Evolutionary conservation across 2,329 filamentous ascomycete genomes (phyloP).

Genomic region (Fusarium hostae): DNA sequence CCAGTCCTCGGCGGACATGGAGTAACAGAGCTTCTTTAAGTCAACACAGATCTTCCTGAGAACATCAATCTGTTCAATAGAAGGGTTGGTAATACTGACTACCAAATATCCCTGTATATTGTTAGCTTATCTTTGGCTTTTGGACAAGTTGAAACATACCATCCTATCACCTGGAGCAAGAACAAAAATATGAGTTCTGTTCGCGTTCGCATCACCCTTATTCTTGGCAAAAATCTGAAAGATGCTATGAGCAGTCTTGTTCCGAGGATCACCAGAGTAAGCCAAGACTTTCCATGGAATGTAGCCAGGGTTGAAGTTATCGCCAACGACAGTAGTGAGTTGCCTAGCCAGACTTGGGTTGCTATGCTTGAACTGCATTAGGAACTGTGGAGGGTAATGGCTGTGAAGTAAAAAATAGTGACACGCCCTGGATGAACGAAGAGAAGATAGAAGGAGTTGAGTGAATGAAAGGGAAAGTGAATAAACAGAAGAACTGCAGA

Average conservation of each 20-base stretch:
- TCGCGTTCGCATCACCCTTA: neutral
- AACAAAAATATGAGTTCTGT: neutral
- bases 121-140: neutral
- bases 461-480: neutral
- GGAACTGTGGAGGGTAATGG: neutral
- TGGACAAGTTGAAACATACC: neutral
- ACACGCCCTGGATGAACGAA: neutral
- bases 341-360: neutral
- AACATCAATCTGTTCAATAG: neutral
- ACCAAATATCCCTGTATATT: neutral
- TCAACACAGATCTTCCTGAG: neutral
- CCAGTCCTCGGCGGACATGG: neutral
- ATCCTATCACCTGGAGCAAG: neutral
- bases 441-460: neutral
- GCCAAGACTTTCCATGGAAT: neutral
- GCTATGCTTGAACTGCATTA: neutral
- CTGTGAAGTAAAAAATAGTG: neutral
- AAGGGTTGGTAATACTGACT: neutral
- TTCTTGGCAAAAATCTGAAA: neutral
- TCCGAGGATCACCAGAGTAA: neutral
- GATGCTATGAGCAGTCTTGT: neutral
- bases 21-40: neutral
- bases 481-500: neutral
- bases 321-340: neutral
- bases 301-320: neutral